These are phyloP conservation scores for Annulohypoxylon stygium DNA, from an alignment of 495 filamentous ascomycete genomes.

Conservation along the genomic window DNA sequence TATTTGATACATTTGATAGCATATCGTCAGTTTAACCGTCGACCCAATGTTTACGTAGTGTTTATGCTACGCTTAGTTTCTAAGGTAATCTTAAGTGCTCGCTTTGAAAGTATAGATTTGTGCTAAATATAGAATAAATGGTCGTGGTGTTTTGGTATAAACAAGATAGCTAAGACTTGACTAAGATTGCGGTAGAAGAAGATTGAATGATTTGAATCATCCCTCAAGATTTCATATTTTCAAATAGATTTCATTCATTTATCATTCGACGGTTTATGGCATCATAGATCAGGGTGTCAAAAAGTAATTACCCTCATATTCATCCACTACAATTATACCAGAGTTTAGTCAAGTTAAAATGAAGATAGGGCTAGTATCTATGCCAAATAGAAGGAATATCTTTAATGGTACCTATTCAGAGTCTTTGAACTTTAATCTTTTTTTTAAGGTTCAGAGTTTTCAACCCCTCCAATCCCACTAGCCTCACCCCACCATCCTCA, in stretches of 20 bases:
- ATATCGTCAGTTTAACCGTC: not conserved
- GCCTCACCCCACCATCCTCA: conserved; percentile 15
- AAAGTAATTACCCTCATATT: not conserved
- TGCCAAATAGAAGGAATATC: not conserved
- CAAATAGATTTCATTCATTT: not conserved
- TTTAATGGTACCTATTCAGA: too few relatives aligned
- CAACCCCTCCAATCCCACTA: not conserved
- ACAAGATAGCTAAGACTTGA: not conserved
- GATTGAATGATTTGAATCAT: not conserved
- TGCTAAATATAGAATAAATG: not conserved
- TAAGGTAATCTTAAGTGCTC: not conserved
- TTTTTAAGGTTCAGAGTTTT: not conserved
- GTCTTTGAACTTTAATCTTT: not conserved
- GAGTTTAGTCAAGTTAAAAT: not conserved
- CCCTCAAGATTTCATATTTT: not conserved
- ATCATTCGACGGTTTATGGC: not conserved
- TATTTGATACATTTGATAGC: not conserved
- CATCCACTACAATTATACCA: not conserved
- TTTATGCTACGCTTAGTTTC: not conserved
- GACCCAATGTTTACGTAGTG: not conserved
- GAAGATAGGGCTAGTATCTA: not conserved
- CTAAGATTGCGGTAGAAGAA: not conserved
- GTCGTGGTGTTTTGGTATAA: not conserved
- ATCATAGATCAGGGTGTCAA: too few relatives aligned
- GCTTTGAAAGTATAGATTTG: not conserved